phyloP scores from a whole-genome alignment of 768 basidiomycete genomes.

The Boletus insuetus region DNA sequence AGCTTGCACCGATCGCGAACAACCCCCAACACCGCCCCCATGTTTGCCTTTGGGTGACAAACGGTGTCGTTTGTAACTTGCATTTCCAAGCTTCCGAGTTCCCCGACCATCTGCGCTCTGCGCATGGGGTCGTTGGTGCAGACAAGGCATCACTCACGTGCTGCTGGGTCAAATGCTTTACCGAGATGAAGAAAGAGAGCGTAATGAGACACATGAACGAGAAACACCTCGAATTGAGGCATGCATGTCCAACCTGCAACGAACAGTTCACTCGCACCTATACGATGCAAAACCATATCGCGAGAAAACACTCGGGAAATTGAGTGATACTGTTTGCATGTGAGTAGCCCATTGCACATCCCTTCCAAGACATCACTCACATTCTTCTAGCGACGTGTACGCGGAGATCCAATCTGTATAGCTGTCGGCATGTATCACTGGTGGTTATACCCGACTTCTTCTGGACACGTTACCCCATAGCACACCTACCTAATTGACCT shows the following conservation, averaged over 20 bases:
- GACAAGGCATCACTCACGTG: slow-evolving; percentile 14
- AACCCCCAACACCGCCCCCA: slow-evolving; percentile 7
- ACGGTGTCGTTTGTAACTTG: not conserved
- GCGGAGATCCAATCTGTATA: not conserved
- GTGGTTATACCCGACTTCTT: not conserved
- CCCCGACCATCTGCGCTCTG: slow-evolving; percentile 20
- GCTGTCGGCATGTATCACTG: not conserved
- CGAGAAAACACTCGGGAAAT: slow-evolving; percentile 8
- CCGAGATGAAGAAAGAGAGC: slow-evolving; percentile 29
- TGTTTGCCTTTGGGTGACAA: slow-evolving; percentile 16
- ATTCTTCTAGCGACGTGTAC: not conserved
- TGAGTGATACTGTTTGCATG: not conserved
- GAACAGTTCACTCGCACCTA: slow-evolving; percentile 28
- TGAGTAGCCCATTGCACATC: not conserved
- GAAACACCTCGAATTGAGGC: slow-evolving; percentile 20
- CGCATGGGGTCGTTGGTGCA: slow-evolving; percentile 20
- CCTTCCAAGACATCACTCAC: not conserved
- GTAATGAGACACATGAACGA: slow-evolving; percentile 28
- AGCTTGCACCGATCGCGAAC: not conserved
- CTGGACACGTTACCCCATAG: not conserved
- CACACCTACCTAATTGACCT: slow-evolving; percentile 3
- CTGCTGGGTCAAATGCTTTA: slow-evolving; percentile 17
- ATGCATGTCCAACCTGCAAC: slow-evolving; percentile 15
- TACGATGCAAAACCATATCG: slow-evolving; percentile 16
- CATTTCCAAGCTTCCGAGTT: slow-evolving; percentile 8